Evolutionary conservation across 2,329 filamentous ascomycete species (phyloP).

Genomic region (Knufia petricola): DNA sequence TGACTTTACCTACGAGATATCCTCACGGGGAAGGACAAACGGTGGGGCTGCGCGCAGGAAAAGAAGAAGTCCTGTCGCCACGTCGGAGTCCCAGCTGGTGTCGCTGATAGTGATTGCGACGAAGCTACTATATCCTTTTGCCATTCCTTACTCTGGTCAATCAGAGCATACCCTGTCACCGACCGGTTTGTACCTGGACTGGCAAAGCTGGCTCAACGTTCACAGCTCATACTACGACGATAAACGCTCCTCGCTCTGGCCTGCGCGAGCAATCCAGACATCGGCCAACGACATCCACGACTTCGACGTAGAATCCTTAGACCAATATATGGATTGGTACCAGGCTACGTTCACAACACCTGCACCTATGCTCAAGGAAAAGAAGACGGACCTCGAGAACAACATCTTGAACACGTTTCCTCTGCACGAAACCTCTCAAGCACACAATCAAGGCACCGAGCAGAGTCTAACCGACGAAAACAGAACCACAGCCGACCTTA

Average conservation of each 20-base stretch:
- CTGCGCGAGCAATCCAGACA: conserved; percentile 44
- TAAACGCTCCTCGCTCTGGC: conserved; percentile 18
- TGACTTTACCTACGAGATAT: conserved; percentile 49
- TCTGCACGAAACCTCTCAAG: conserved; percentile 24
- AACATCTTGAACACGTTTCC: conserved; percentile 26
- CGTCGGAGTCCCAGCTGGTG: conserved; percentile 68
- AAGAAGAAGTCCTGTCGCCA: conserved; percentile 40
- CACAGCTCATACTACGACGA: too few relatives aligned
- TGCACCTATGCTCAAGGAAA: conserved; percentile 31
- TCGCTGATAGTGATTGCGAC: conserved; percentile 62
- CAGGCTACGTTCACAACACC: conserved; percentile 52
- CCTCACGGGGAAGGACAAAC: conserved; percentile 32
- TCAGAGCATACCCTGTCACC: background rate
- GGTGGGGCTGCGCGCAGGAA: conserved; percentile 17
- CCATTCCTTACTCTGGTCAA: conserved; percentile 25
- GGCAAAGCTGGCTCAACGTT: conserved; percentile 54
- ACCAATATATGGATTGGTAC: conserved; percentile 74
- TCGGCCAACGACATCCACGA: conserved; percentile 53
- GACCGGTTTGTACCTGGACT: conserved; percentile 51
- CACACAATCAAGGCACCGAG: too few relatives aligned
- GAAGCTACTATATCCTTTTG: conserved; percentile 71
- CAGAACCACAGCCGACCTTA: too few relatives aligned
- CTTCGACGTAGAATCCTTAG: conserved; percentile 54
- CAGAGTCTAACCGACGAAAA: too few relatives aligned
- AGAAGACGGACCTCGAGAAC: conserved; percentile 16